Evolutionary conservation across 2,329 filamentous ascomycete genomes (phyloP).

Genomic region (Claviceps sp.): DNA sequence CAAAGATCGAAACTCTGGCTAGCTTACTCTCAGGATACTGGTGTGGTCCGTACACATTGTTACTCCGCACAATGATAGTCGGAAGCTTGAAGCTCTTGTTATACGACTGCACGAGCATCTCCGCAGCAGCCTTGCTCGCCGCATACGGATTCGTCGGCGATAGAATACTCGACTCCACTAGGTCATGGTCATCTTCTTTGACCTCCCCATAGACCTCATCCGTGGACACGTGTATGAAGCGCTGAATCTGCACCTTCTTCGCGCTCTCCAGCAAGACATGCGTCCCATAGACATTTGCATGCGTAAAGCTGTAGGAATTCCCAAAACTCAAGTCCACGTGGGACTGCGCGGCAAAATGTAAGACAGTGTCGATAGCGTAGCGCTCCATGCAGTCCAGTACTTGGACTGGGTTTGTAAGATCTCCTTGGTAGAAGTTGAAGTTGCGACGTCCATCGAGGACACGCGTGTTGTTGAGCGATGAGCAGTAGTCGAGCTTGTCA

Average conservation of each 20-base stretch:
- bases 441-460: conserved; percentile 53
- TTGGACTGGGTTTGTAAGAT: conserved; percentile 58
- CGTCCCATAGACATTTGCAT: conserved; percentile 74
- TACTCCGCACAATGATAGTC: conserved; percentile 65
- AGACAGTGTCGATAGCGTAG: conserved; percentile 63
- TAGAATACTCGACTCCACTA: conserved; percentile 60
- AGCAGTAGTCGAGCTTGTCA: conserved; percentile 75
- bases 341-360: conserved; percentile 78
- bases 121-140: conserved; percentile 67
- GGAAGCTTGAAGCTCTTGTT: conserved; percentile 71
- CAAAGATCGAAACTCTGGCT: background rate
- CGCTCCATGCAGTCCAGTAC: conserved; percentile 58
- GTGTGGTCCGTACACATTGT: conserved; percentile 77
- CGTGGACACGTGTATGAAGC: conserved; percentile 72
- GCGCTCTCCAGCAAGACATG: conserved; percentile 68
- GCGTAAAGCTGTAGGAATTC: conserved; percentile 69
- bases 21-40: conserved; percentile 69
- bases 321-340: conserved; percentile 75
- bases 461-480: conserved; percentile 66
- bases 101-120: conserved; percentile 82
- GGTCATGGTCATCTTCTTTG: conserved; percentile 54
- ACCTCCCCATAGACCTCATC: conserved; percentile 81
- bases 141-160: conserved; percentile 74
- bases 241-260: conserved; percentile 54
- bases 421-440: conserved; percentile 68